These are phyloP conservation scores for Tephrocybe sp. DNA, from an alignment of 768 basidiomycete genomes.

Conservation along the genomic window DNA sequence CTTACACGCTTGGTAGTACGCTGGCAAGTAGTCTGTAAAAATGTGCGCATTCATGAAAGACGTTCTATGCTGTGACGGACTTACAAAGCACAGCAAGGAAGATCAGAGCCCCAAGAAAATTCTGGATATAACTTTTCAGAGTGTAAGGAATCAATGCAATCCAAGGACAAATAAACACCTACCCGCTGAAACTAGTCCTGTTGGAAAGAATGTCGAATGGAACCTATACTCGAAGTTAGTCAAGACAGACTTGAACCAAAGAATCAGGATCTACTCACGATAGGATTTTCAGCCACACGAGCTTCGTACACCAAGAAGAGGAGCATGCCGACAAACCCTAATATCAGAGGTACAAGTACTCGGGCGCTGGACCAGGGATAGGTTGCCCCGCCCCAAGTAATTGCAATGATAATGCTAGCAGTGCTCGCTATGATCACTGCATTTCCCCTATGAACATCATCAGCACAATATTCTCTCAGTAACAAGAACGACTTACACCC, in stretches of 20 bases:
- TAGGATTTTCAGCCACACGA: slow-evolving; percentile 20
- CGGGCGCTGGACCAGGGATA: slow-evolving; percentile 39
- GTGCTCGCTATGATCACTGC: slow-evolving; percentile 36
- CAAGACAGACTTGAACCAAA: not conserved
- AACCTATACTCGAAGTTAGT: not conserved
- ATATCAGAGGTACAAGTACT: slow-evolving; percentile 40
- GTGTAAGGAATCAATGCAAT: not conserved
- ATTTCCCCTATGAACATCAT: slow-evolving; percentile 34
- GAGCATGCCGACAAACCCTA: slow-evolving; percentile 38
- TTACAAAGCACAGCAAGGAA: slow-evolving; percentile 2
- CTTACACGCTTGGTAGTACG: slow-evolving; percentile 46
- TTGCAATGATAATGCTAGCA: slow-evolving; percentile 32
- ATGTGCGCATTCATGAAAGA: not conserved
- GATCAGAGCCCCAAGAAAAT: not conserved
- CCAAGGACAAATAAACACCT: slow-evolving; percentile 10
- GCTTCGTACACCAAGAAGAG: slow-evolving; percentile 40
- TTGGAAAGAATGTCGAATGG: slow-evolving; percentile 23
- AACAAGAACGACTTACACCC: slow-evolving; percentile 30
- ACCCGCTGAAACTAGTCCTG: slow-evolving; percentile 38
- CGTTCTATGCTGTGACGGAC: not conserved
- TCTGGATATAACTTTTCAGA: not conserved
- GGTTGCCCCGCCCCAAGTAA: slow-evolving; percentile 47
- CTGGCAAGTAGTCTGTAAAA: slow-evolving; percentile 35
- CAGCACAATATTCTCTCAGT: not conserved
- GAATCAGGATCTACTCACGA: slow-evolving; percentile 6